Evolutionary conservation across 2,329 filamentous ascomycete species (phyloP).

Genomic region (Microsporum canis): DNA sequence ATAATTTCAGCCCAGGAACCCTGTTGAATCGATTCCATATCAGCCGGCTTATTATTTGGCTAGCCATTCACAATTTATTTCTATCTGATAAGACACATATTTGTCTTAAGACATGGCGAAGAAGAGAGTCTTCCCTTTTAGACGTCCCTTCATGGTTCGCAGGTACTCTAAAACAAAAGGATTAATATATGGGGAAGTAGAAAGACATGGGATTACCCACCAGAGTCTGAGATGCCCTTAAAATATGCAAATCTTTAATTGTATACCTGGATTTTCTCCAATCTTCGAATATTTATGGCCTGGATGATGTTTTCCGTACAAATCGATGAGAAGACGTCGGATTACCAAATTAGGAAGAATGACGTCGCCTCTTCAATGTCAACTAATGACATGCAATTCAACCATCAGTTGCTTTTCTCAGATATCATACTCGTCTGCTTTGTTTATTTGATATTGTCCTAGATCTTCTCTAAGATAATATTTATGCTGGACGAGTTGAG

Average conservation of each 20-base stretch:
- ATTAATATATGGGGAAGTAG: too few relatives aligned
- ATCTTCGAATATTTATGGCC: neutral
- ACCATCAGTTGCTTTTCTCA: neutral
- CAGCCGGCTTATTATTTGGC: neutral
- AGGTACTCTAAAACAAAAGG: too few relatives aligned
- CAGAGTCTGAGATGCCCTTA: too few relatives aligned
- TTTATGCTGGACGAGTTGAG: neutral
- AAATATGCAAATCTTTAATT: too few relatives aligned
- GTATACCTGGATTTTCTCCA: too few relatives aligned
- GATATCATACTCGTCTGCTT: neutral
- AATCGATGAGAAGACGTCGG: neutral
- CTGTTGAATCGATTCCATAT: neutral
- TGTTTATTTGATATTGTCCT: neutral
- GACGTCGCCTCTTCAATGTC: neutral
- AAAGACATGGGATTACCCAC: too few relatives aligned
- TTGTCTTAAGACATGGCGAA: too few relatives aligned
- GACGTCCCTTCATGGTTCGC: too few relatives aligned
- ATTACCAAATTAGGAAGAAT: neutral
- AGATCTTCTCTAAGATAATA: neutral
- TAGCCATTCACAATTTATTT: too few relatives aligned
- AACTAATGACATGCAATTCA: neutral
- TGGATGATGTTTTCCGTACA: neutral
- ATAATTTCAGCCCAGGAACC: neutral
- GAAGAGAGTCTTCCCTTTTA: too few relatives aligned
- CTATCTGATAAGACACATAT: too few relatives aligned